Base-by-base conservation (phyloP, 2,329 filamentous ascomycete genomes). In the Laburnicola sp. region DNA sequence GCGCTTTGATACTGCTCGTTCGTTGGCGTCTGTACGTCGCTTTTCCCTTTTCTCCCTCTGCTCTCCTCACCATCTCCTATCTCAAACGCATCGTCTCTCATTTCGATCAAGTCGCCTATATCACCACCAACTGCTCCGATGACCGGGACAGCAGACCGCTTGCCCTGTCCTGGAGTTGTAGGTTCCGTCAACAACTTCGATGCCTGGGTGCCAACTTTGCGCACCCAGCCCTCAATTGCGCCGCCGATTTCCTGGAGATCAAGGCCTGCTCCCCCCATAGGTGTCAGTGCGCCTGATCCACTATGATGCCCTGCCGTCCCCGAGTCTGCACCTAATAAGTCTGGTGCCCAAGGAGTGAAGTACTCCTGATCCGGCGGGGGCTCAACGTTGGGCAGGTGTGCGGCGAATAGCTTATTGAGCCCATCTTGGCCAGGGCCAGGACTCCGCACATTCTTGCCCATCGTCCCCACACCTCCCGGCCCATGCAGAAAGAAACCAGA, bases 191-290 rank as follows among this genome's bases (percentile, higher is more conserved):
- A 50, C 7, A 72, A 48, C 40, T 69, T 74, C 16, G 68, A 66
- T 3, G 82, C 79, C 65, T 86, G 86, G 4, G 81, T 78, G 53
- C 91, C 90, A 34, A 96, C 86, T 56, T 91, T 90, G 53, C 92
- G 82, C 52, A 97, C 79, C 91, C 94, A 99, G 1, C 86, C 88
- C 74, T 97, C 94, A 27, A 97, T 86, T 2, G 88, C 87, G 4
- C 90, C 88, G 1, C 92, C 91, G 7, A 96, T 86, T 57, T 92
- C 89, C 64, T 96, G 91, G 2, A 97, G 76, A 6, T 78, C 75
- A 22, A 79, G 55, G 16, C 71, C 69, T 23, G 65, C 58, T 5
- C 66, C 64, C 21, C 66, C 60, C 5, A 64, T 42, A 0, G 69
- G 66, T 4, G 70, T 69, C 6, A 59, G 53, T 23, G 63, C 59